Evolutionary conservation across 2,329 filamentous ascomycete species (phyloP), one percentile per base, ranked within the genome.

Genomic region (Cercospora brassicicola): DNA sequence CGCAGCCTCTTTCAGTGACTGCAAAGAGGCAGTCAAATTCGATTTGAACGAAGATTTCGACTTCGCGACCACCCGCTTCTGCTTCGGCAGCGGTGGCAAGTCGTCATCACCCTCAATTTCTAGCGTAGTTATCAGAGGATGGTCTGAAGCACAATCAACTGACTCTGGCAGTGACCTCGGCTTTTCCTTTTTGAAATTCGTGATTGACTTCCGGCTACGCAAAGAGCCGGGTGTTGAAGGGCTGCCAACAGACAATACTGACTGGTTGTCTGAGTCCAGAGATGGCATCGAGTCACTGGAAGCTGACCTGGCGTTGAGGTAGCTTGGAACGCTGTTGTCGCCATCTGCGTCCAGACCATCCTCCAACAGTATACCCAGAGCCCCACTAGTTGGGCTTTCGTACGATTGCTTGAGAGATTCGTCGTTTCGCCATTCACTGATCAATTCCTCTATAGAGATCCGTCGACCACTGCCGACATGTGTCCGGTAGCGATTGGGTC

Each of bases 11-110:
- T 86, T 88, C 61, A 90, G 82, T 3, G 86, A 87, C 68, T 87
- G 85, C 20, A 90, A 77, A 0, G 88, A 89, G 2, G 87, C 85
- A 0, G 87, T 89, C 53, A 90, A 79, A 68, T 89, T 89, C 0
- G 88, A 90, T 69, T 86, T 88, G 79, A 89, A 87, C 1, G 83
- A 84, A 18, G 80, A 81, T 61, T 79, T 80, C 4, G 82, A 70
- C 64, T 83, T 82, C 55, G 82, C 81, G 30, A 78, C 73, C 23
- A 77, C 70, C 15, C 76, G 36, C n/a, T 73, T 71, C 53, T 76
- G 70, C 66, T 73, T 70, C 30, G 64, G 66, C 28, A 73, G 66
- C 75, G 75, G 51, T 70, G 73, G 51, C 31, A 79, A 73, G 71
- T 73, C 75, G 68, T 72, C 78, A 45, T 79, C 76, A 36, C 79